Percentiles rank a stretch among this genome's conserved stretches.
phyloP scores from a whole-genome alignment of 306 rosid species.

The Arachis hypogaea region DNA sequence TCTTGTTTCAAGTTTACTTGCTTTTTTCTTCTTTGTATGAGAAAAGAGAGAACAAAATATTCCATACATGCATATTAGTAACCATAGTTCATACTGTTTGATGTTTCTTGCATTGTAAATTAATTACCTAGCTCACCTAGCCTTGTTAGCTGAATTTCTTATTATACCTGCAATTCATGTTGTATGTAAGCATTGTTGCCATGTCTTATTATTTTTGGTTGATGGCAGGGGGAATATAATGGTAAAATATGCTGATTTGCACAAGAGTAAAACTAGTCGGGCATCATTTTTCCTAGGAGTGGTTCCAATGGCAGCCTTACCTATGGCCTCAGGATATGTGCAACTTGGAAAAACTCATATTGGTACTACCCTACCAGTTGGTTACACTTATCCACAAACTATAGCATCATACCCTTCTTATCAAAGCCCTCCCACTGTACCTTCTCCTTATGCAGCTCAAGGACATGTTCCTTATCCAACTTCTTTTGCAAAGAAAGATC shows the following conservation, averaged over 20 bases:
- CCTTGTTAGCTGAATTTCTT: constrained; percentile 27
- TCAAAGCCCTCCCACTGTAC: too few relatives aligned
- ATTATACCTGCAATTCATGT: neutral
- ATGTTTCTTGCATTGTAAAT: too few relatives aligned
- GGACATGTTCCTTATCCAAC: too few relatives aligned
- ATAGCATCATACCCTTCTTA: too few relatives aligned
- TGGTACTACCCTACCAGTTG: too few relatives aligned
- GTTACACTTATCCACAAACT: too few relatives aligned
- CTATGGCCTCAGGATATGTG: constrained; percentile 58
- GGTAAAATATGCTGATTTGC: constrained; percentile 44
- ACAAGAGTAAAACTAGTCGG: constrained; percentile 63
- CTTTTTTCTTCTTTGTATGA: too few relatives aligned
- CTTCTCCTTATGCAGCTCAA: too few relatives aligned
- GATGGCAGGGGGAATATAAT: constrained; percentile 59
- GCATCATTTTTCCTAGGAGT: constrained; percentile 47
- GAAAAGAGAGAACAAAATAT: too few relatives aligned
- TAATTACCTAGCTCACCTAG: neutral
- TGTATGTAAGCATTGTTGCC: constrained; percentile 6
- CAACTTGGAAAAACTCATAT: constrained; percentile 63
- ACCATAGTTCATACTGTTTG: too few relatives aligned
- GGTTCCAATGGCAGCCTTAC: constrained; percentile 58
- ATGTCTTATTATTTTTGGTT: constrained; percentile 27
- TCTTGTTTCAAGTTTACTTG: too few relatives aligned
- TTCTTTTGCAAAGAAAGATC: constrained; percentile 45
- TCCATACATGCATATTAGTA: too few relatives aligned